Evolutionary conservation across 179 eudicot genomes (phyloP), one percentile per base, ranked within the genome.

Genomic region (Beta corolliflora): DNA sequence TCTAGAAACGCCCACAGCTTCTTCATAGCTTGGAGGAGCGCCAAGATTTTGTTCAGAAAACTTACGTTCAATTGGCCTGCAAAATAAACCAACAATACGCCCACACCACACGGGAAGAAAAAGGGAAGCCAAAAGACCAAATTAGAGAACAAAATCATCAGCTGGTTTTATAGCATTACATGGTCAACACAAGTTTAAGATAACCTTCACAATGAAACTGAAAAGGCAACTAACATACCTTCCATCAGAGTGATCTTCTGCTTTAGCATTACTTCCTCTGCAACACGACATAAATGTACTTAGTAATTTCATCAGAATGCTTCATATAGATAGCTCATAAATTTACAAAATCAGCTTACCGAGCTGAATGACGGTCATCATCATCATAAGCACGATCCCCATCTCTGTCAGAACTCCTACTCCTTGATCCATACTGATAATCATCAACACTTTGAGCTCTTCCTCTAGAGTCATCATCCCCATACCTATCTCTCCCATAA

Each of bases 11-110:
- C 89, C 91, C 79, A 93, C 90, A 80, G 90, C 94, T 31, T 94
- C 99, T 88, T 97, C 98, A 83, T 94, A 97, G 80, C 93, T 92
- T 75, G 98, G 99, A 81, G 99, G 97, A 65, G 90, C 94, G 78
- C 86, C 89, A 65, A 89, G 87, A 83, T 89, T 89, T 81, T 89
- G 99, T 65, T 89, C 99, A 80, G 99, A 90, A 85, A 81, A 89
- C 84, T 86, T 95, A 80, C 91, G 87, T 41, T 91, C 93, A 75
- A 90, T 88, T 68, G 75, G 79, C 84, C 87, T 91, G 79, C 81
- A 77, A 58, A 71, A 60, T 60, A 73, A 61, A 73, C 25, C 46
- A 36, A 73, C 15, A 48, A 48, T 5, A 56, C 69, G 52, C 21
- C 76, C 29, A 4, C 79, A 60, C 58, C 56, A 81, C 9, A 5